phyloP scores from a whole-genome alignment of 441 rosid genomes.

The Theobroma grandiflorum region DNA sequence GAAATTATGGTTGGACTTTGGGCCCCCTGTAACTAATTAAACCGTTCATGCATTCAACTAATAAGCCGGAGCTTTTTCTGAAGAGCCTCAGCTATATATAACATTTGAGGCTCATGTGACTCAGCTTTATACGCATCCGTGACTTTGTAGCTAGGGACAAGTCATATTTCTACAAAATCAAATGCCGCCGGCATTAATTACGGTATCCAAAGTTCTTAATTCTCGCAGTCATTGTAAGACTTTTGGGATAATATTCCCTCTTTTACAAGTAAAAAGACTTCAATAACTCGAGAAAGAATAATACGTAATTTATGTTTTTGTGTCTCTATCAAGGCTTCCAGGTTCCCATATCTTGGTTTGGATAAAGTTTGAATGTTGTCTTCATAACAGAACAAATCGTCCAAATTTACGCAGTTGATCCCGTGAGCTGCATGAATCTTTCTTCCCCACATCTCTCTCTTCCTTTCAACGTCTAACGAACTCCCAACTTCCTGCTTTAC shows the following conservation, averaged over 20 bases:
- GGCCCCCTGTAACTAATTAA: conserved; percentile 8
- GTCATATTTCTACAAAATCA: not conserved
- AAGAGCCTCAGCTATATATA: not conserved
- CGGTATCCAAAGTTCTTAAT: conserved; percentile 44
- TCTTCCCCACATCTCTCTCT: not conserved
- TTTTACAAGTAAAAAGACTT: conserved; percentile 24
- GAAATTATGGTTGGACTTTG: conserved; percentile 15
- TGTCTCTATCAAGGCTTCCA: not conserved
- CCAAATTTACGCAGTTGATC: conserved; percentile 58
- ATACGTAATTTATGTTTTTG: not conserved
- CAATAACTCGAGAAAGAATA: conserved; percentile 18
- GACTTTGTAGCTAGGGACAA: conserved; percentile 43
- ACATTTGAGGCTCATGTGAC: conserved; percentile 36
- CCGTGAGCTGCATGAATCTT: conserved; percentile 50
- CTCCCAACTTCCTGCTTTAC: conserved; percentile 30
- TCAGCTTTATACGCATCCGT: conserved; percentile 34
- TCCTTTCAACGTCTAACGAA: conserved; percentile 47
- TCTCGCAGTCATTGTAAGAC: not conserved
- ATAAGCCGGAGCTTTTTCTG: not conserved
- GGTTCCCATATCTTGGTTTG: conserved; percentile 16
- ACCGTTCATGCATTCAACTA: not conserved
- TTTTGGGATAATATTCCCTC: conserved; percentile 28
- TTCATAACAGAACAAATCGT: conserved; percentile 29
- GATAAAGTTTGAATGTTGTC: conserved; percentile 31
- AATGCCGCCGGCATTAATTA: conserved; percentile 39